phyloP scores from a whole-genome alignment of 2,329 filamentous ascomycete genomes.

The Claviceps citrina region DNA sequence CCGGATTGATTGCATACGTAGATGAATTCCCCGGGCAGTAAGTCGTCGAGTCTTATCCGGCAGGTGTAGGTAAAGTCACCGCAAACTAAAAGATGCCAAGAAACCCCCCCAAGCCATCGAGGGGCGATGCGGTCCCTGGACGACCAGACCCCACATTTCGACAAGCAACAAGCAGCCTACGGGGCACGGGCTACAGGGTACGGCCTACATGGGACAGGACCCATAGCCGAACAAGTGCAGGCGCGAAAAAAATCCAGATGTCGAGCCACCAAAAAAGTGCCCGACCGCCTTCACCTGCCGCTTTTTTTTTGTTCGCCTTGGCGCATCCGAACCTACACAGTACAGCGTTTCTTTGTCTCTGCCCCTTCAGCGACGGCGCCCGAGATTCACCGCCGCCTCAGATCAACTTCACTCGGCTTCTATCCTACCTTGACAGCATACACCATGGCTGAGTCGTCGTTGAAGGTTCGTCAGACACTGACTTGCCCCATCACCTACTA shows the following conservation, averaged over 20 bases:
- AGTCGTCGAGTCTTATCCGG: no score
- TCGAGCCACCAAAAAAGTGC: slow-evolving; percentile 3
- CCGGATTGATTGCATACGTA: no score
- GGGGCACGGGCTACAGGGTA: no score
- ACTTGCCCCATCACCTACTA: slow-evolving; percentile 14
- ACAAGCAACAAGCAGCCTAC: background rate
- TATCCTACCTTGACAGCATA: background rate
- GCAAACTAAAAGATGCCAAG: no score
- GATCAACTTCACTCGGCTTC: no score
- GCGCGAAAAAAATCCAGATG: slow-evolving; percentile 8
- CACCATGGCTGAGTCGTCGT: slow-evolving; percentile 28
- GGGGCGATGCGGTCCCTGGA: no score
- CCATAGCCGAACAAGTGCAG: background rate
- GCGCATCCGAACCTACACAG: background rate
- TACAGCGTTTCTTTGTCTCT: background rate
- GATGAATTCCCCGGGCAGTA: no score
- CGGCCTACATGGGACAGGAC: no score
- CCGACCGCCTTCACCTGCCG: slow-evolving; percentile 8
- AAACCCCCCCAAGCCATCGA: no score
- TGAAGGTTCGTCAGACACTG: slow-evolving; percentile 28
- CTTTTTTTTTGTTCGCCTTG: background rate
- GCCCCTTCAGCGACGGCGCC: background rate
- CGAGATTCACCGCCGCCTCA: background rate
- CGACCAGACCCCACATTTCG: background rate
- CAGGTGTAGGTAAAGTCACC: no score